phyloP scores from a whole-genome alignment of 2,329 filamentous ascomycete genomes.

The Eurotiales sp. region DNA sequence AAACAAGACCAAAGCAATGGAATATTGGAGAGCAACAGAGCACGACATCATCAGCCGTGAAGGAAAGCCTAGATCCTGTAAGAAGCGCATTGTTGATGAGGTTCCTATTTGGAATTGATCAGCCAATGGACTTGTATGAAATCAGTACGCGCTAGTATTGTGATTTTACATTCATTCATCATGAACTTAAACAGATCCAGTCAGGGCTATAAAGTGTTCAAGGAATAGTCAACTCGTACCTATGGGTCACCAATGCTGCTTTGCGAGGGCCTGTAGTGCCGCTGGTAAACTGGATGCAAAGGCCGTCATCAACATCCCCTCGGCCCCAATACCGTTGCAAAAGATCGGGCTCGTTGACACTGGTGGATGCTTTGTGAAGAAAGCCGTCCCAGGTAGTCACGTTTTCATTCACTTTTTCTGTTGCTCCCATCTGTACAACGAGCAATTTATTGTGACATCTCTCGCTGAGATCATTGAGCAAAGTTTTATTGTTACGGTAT shows the following conservation, averaged over 20 bases:
- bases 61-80: constrained; percentile 63
- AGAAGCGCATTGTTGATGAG: constrained; percentile 27
- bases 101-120: neutral
- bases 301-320: constrained; percentile 46
- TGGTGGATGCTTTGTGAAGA: neutral
- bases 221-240: constrained; percentile 34
- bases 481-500: neutral
- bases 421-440: neutral
- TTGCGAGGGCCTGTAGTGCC: constrained; percentile 65
- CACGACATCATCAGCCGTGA: constrained; percentile 59
- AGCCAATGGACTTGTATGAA: too few species aligned
- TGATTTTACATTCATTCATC: too few species aligned
- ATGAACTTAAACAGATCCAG: too few species aligned
- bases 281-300: constrained; percentile 61
- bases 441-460: neutral
- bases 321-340: constrained; percentile 19
- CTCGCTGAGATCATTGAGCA: neutral
- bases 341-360: neutral
- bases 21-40: constrained; percentile 75
- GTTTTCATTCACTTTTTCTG: neutral
- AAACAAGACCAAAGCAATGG: constrained; percentile 72
- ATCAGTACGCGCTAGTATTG: too few species aligned
- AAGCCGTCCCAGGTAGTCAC: neutral
- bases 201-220: neutral
- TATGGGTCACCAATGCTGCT: constrained; percentile 65